These are phyloP conservation scores for Annulohypoxylon bovei DNA, from an alignment of 495 filamentous ascomycete species.

Conservation along the genomic window DNA sequence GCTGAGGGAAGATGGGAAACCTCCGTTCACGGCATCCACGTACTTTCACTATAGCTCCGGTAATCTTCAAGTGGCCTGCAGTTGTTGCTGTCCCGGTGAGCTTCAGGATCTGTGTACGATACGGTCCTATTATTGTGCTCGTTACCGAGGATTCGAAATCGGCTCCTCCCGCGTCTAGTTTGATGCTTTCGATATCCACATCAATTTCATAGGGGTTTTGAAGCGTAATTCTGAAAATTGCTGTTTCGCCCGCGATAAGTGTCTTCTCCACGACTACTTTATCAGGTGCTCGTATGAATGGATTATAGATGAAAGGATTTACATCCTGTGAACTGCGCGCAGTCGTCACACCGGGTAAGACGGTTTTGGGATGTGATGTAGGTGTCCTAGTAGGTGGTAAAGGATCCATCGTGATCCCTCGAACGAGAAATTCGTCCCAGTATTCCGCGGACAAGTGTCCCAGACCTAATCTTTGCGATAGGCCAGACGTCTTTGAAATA, in stretches of 20 bases:
- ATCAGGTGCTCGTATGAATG: constrained; percentile 76
- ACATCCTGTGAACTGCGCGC: constrained; percentile 65
- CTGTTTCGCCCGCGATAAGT: constrained; percentile 78
- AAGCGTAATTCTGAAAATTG: constrained; percentile 79
- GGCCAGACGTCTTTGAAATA: constrained; percentile 81
- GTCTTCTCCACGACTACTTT: constrained; percentile 66
- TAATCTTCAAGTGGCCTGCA: constrained; percentile 75
- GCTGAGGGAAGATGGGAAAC: constrained; percentile 82
- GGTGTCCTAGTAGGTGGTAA: constrained; percentile 63
- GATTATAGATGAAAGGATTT: constrained; percentile 93
- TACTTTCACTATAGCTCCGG: constrained; percentile 81
- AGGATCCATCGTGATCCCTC: constrained; percentile 75
- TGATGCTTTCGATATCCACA: constrained; percentile 82
- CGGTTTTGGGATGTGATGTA: constrained; percentile 74
- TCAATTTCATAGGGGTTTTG: constrained; percentile 97
- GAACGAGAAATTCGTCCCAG: constrained; percentile 95
- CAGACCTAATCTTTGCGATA: constrained; percentile 77
- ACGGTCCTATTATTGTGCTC: constrained; percentile 76
- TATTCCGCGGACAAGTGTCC: constrained; percentile 79
- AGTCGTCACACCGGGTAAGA: constrained; percentile 70
- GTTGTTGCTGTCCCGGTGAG: constrained; percentile 73
- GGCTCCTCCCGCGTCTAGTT: constrained; percentile 75
- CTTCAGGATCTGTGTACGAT: constrained; percentile 79
- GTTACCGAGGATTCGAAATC: constrained; percentile 72
- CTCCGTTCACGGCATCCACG: constrained; percentile 80